Conservation (phyloP, 2,329 filamentous ascomycete species). For the Phaeoacremonium minimum region DNA sequence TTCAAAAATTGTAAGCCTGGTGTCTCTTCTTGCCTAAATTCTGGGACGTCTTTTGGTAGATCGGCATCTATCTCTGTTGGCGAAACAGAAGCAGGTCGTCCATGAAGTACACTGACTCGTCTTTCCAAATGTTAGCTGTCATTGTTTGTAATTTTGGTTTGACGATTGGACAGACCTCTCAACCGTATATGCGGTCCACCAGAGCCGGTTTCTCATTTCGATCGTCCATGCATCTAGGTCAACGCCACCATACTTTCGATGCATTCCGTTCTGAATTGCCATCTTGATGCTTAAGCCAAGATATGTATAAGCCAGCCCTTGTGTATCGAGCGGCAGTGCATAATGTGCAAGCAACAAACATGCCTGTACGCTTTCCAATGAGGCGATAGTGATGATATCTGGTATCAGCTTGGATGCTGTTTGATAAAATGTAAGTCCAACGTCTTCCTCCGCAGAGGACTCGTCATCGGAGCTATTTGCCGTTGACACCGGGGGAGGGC, state of each 20-base stretch:
- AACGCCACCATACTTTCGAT: slow-evolving; percentile 43
- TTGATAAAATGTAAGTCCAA: slow-evolving; percentile 53
- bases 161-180: slow-evolving; percentile 40
- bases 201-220: slow-evolving; percentile 50
- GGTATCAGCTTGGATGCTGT: slow-evolving; percentile 49
- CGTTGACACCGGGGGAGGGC: slow-evolving; percentile 9
- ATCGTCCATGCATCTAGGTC: slow-evolving; percentile 41
- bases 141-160: not conserved
- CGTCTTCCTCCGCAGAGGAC: slow-evolving; percentile 40
- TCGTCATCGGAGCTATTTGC: slow-evolving; percentile 2
- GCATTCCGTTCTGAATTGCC: slow-evolving; percentile 58
- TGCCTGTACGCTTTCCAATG: slow-evolving; percentile 53
- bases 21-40: slow-evolving; percentile 10
- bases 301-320: slow-evolving; percentile 53
- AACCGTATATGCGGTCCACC: slow-evolving; percentile 53
- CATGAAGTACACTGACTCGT: slow-evolving; percentile 52
- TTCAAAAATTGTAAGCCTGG: slow-evolving; percentile 5
- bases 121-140: slow-evolving; percentile 21
- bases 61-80: slow-evolving; percentile 49
- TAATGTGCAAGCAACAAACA: slow-evolving; percentile 53
- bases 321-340: slow-evolving; percentile 49
- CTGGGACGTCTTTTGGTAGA: slow-evolving; percentile 40
- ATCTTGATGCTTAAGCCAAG: slow-evolving; percentile 51
- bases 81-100: slow-evolving; percentile 48
- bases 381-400: slow-evolving; percentile 52